These are phyloP conservation scores for Lachnellula cervina DNA, from an alignment of 2,329 filamentous ascomycete genomes.

Conservation along the genomic window DNA sequence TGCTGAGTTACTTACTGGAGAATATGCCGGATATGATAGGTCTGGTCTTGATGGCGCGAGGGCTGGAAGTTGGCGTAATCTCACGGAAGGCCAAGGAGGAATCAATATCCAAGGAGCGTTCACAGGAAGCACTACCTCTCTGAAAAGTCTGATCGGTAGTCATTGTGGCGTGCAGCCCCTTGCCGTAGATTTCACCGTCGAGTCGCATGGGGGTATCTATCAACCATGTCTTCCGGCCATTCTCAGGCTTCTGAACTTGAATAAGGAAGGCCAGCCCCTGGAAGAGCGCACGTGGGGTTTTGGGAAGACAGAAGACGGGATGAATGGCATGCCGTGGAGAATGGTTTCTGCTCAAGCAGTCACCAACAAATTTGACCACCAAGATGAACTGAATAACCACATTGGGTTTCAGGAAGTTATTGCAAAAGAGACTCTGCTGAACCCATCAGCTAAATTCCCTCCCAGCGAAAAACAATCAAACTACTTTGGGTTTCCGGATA, in stretches of 20 bases:
- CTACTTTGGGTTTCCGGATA: constrained; percentile 41
- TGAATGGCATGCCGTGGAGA: constrained; percentile 27
- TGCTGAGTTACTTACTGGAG: constrained; percentile 34
- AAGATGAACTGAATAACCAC: constrained; percentile 30
- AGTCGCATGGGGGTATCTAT: constrained; percentile 33
- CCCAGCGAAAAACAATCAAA: constrained; percentile 33
- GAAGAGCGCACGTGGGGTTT: neutral
- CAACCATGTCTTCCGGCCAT: constrained; percentile 37
- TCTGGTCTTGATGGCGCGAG: neutral
- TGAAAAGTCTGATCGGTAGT: constrained; percentile 36
- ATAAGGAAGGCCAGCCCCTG: constrained; percentile 12
- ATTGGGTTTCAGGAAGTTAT: constrained; percentile 34
- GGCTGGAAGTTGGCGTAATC: constrained; percentile 13
- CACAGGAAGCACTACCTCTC: constrained; percentile 35
- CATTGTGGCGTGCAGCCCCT: constrained; percentile 36
- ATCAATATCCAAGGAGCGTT: constrained; percentile 34
- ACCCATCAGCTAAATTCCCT: constrained; percentile 26
- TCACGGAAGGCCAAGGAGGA: constrained; percentile 29
- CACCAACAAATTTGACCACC: constrained; percentile 36
- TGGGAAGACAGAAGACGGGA: constrained; percentile 3
- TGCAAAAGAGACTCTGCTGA: constrained; percentile 28
- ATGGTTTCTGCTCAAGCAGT: constrained; percentile 36
- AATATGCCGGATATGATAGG: constrained; percentile 30
- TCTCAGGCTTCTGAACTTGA: constrained; percentile 33
- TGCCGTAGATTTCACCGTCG: constrained; percentile 36